Evolutionary conservation across 2,329 filamentous ascomycete species (phyloP), one percentile per base, ranked within the genome.

Genomic region (Davidsoniella eucalypti): DNA sequence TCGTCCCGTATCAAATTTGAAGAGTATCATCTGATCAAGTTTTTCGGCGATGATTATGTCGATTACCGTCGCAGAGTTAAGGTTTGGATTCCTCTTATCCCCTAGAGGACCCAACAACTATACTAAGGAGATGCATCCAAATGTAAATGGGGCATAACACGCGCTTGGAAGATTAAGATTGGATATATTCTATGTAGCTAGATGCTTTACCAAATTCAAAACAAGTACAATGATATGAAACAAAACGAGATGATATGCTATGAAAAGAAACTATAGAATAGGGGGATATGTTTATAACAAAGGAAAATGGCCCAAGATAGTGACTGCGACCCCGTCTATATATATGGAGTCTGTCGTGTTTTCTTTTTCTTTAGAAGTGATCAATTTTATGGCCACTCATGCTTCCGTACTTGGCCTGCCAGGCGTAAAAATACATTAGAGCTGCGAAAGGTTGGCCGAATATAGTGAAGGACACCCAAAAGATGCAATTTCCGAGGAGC

Each of bases 401-500:
- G 58, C 82, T 87, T 10, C 92, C 92, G 62, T 94, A 95, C 68
- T 96, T 96, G 50, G 87, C 87, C 67, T 96, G 90, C 90, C 92
- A 98, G 1, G 88, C 88, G 62, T 96, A 96, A 64, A 95, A 98
- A 64, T 98, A 98, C 62, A 94, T 72, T 54, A 98, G 68, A 0
- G 87, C 88, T 1, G 87, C 92, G 58, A 96, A 76, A 0, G 92
- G 92, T 69, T 98, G 92, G 3, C 92, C 92, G 10, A 98, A 83
- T 2, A 96, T 77, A 56, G 90, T 95, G 61, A 98, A 98, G 10
- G 84, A 90, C 17, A 95, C 72, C 92, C 92, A 96, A 64, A 98
- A 98, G 52, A 93, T 88, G 60, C 82, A 80, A 63, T 98, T 98
- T 1, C 92, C 92, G 25, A 93, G 71, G 7, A 94, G 72, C 58